These are phyloP conservation scores for Arabidopsis hybrid DNA, from an alignment of 441 rosid species.

Conservation along the genomic window DNA sequence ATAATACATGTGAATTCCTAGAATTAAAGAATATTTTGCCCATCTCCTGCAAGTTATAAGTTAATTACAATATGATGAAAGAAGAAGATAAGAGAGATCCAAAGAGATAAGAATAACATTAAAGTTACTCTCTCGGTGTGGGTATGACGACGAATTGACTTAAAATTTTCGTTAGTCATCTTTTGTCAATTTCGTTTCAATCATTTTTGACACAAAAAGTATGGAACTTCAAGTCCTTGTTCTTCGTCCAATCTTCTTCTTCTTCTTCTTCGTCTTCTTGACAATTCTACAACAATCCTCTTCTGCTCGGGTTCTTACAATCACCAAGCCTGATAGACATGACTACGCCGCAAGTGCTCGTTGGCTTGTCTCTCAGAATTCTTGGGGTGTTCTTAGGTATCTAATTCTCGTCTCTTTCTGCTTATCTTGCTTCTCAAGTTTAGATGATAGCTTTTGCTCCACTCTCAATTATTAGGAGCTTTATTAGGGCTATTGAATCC, in stretches of 20 bases:
- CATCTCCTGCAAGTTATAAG: no score
- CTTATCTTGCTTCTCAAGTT: constrained; percentile 12
- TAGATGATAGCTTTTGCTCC: background rate
- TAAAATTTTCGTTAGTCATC: background rate
- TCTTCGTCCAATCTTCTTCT: constrained; percentile 12
- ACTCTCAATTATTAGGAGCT: background rate
- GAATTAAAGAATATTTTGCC: no score
- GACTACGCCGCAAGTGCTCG: constrained; percentile 78
- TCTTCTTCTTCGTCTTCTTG: constrained; percentile 7
- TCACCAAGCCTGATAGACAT: constrained; percentile 69
- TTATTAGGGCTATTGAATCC: background rate
- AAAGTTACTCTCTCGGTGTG: background rate
- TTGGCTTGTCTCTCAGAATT: constrained; percentile 86
- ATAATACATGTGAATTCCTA: no score
- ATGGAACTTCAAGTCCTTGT: background rate
- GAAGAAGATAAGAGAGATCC: no score
- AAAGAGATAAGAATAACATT: no score
- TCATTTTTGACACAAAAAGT: background rate
- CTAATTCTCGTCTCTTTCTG: background rate
- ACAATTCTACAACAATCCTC: constrained; percentile 39
- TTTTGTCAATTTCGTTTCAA: background rate
- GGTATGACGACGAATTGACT: background rate
- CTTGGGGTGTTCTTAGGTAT: constrained; percentile 93
- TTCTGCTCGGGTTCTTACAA: constrained; percentile 59
- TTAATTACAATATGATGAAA: no score